Evolutionary conservation across 106 monocot species (phyloP).

Genomic region (Dactylorhiza incarnata): DNA sequence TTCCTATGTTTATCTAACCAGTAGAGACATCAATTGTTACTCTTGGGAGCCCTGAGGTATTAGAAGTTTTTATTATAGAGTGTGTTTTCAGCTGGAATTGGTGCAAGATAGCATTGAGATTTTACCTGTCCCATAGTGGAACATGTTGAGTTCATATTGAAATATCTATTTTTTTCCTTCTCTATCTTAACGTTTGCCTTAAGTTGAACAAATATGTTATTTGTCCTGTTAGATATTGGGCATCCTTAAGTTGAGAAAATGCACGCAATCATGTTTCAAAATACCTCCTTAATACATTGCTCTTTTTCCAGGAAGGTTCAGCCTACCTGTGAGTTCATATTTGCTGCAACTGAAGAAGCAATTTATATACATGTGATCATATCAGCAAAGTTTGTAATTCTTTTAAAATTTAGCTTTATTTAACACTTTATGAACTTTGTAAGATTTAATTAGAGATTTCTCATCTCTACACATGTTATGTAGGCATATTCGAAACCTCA

Average conservation of each 20-base stretch:
- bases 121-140: neutral
- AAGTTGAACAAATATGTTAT: neutral
- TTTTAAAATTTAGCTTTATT: slow-evolving; percentile 2
- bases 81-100: neutral
- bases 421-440: slow-evolving; percentile 4
- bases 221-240: neutral
- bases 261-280: neutral
- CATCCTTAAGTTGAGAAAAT: neutral
- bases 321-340: slow-evolving; percentile 71
- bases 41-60: neutral
- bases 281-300: neutral
- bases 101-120: neutral
- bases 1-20: neutral
- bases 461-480: neutral
- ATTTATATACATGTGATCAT: slow-evolving; percentile 75
- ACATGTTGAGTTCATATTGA: neutral
- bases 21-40: neutral
- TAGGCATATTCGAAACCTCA: slow-evolving; percentile 72
- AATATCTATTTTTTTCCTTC: neutral
- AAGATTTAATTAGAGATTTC: neutral
- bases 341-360: slow-evolving; percentile 87
- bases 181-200: neutral
- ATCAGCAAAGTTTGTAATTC: slow-evolving; percentile 71
- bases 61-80: neutral
- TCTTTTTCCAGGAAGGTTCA: slow-evolving; percentile 49